Conservation (phyloP, 2,329 filamentous ascomycete species). For the Verticillium alfalfae region DNA sequence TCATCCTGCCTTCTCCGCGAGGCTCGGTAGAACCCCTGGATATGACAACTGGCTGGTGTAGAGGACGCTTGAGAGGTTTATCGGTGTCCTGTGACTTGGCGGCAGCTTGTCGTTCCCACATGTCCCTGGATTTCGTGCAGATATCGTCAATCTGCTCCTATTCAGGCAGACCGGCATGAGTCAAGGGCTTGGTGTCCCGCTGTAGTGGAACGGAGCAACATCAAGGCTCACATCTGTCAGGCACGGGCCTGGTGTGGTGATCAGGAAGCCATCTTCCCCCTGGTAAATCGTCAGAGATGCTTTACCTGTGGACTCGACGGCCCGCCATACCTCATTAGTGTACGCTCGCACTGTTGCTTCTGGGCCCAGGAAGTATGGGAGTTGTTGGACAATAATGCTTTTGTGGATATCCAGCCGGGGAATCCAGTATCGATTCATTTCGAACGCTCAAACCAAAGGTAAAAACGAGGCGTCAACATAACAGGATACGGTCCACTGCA, state of each 20-base stretch:
- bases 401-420: conserved; percentile 54
- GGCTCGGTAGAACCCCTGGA: conserved; percentile 30
- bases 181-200: neutral
- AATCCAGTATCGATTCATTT: conserved; percentile 57
- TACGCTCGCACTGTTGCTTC: conserved; percentile 52
- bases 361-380: conserved; percentile 53
- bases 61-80: conserved; percentile 48
- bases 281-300: conserved; percentile 18
- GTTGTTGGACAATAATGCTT: conserved; percentile 52
- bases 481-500: neutral
- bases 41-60: conserved; percentile 51
- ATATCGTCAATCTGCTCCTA: conserved; percentile 61
- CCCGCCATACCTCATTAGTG: conserved; percentile 44
- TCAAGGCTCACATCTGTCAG: conserved; percentile 48
- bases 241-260: conserved; percentile 51
- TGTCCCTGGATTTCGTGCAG: conserved; percentile 51
- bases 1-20: conserved; percentile 26
- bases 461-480: neutral
- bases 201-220: neutral
- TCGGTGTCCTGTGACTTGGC: conserved; percentile 40
- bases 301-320: conserved; percentile 11
- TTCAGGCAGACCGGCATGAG: conserved; percentile 8
- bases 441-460: conserved; percentile 7
- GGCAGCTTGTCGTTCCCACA: conserved; percentile 52
- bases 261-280: conserved; percentile 58